Conservation (phyloP, 306 rosid species). For the Prosopis cineraria region DNA sequence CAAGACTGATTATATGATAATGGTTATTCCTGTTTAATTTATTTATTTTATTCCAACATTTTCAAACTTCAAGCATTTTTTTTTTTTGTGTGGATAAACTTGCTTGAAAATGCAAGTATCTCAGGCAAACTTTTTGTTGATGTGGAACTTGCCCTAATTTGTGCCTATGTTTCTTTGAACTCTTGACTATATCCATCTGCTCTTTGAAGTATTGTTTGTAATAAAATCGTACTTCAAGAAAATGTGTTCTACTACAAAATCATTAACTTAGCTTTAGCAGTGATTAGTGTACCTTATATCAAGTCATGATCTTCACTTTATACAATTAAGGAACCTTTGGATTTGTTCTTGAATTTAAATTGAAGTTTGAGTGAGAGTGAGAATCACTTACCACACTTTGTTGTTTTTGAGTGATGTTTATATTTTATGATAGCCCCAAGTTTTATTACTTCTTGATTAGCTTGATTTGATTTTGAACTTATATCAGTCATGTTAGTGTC, state of each 20-base stretch:
- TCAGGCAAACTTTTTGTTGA: neutral
- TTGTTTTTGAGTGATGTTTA: neutral
- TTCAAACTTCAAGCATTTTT: neutral
- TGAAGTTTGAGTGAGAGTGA: neutral
- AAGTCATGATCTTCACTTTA: neutral
- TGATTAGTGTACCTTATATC: neutral
- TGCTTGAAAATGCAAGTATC: neutral
- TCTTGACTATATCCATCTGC: neutral
- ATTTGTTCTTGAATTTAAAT: constrained; percentile 9
- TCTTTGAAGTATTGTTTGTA: constrained; percentile 3
- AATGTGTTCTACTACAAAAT: neutral
- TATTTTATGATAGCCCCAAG: neutral
- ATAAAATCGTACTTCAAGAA: constrained; percentile 5
- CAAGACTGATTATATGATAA: constrained; percentile 98
- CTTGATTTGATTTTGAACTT: too few relatives aligned
- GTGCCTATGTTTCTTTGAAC: constrained; percentile 17
- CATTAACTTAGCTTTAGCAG: neutral
- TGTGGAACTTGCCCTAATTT: constrained; percentile 14
- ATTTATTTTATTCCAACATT: constrained; percentile 5
- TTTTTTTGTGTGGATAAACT: neutral
- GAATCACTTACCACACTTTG: neutral
- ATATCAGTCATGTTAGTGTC: too few relatives aligned
- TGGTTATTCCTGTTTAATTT: constrained; percentile 1
- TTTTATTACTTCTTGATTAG: too few relatives aligned
- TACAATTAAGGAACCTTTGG: neutral